Evolutionary conservation across 345 rosid genomes (phyloP), one percentile per base, ranked within the genome.

Genomic region (Lepidium sativum): DNA sequence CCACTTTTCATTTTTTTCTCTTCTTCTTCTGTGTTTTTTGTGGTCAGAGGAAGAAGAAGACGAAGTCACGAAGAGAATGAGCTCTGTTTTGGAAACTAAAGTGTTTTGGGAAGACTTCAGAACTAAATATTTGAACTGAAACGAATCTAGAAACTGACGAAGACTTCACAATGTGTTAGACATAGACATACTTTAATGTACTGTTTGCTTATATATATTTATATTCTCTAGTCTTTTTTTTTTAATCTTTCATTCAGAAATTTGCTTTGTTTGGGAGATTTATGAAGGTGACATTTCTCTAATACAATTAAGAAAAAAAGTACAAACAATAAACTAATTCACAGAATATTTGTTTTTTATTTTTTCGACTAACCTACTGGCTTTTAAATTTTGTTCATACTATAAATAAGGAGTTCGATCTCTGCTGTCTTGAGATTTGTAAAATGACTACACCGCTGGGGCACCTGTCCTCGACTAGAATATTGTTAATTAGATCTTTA

Each of bases 1-100:
- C 54, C 75, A 81, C 67, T 86, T 84, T 86, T 92, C 95, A 84
- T 91, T 42, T 35, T 75, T 29, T 40, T 35, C 23, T 18, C n/a
- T 31, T 18, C n/a, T 15, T 52, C 23, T 43, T 60, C 29, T 45
- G 50, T 33, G 38, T 16, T 54, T 52, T 43, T 10, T 29, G 7
- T 34, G 15, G 47, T 55, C 39, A 27, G 57, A 32, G 52, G 48
- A n/a, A n/a, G 59, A n/a, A n/a, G 59, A 72, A 71, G 54, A 60
- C 69, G 63, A 56, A 27, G 31, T 27, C 31, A 27, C 1, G 7
- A 27, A 68, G 65, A 61, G 41, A 47, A 38, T 38, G 45, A 64
- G 5, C 54, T 63, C 18, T 41, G 54, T 56, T 33, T 69, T 63
- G 60, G 54, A 42, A 71, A 51, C 81, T 25, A 39, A 70, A 57